Percentiles rank a stretch among this genome's conserved stretches.
Conservation (phyloP, 805 yeast species). For the Yarrowia keelungensis region DNA sequence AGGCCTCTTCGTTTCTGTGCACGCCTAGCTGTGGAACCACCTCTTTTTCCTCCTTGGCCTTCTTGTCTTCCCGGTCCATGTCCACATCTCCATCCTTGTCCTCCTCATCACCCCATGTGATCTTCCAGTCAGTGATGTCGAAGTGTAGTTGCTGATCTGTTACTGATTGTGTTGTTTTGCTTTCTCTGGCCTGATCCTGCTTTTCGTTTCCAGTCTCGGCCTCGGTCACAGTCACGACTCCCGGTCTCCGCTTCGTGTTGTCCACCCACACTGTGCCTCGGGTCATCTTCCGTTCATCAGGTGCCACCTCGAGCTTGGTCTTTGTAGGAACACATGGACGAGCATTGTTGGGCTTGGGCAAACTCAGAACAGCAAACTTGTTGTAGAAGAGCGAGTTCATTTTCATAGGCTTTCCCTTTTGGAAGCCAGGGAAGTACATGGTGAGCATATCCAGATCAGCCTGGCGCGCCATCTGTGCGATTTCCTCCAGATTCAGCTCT, state of each 20-base stretch:
- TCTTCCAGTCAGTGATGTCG: constrained; percentile 33
- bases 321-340: constrained; percentile 59
- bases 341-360: constrained; percentile 56
- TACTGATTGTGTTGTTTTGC: background rate
- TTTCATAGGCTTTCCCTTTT: constrained; percentile 61
- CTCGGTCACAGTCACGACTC: constrained; percentile 15
- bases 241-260: constrained; percentile 2
- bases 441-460: constrained; percentile 45
- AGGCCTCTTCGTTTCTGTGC: constrained; percentile 4
- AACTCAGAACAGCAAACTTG: constrained; percentile 60
- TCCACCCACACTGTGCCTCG: constrained; percentile 43
- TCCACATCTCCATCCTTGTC: constrained; percentile 45
- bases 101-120: constrained; percentile 50
- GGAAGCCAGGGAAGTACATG: constrained; percentile 67
- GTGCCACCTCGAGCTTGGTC: constrained; percentile 64
- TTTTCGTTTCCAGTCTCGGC: constrained; percentile 6
- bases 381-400: constrained; percentile 74
- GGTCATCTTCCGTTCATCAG: constrained; percentile 65
- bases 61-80: background rate
- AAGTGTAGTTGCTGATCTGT: constrained; percentile 32
- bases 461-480: constrained; percentile 37
- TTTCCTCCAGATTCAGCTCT: constrained; percentile 26
- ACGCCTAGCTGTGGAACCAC: constrained; percentile 17
- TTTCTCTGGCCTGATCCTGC: background rate
- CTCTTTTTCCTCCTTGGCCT: constrained; percentile 45